Base-by-base conservation (phyloP, 2,329 filamentous ascomycete genomes). In the Xylariaceae sp. region DNA sequence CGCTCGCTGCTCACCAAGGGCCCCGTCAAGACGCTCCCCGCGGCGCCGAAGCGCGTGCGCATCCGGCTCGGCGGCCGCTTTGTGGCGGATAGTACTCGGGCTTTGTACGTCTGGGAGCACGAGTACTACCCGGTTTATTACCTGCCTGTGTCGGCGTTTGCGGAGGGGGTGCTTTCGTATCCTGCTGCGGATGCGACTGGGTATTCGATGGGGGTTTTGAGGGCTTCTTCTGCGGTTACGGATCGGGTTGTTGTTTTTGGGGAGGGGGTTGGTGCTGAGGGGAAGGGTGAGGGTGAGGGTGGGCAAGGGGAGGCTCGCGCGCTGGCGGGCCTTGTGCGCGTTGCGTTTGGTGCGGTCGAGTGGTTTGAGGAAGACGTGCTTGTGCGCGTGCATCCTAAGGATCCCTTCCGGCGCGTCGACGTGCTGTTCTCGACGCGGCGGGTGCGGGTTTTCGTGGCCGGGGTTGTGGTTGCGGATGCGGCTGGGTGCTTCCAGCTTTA, bases 401-500 rank as follows among this genome's bases (percentile, higher is more conserved):
- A 87, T 50, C 85, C 84, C 0, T 86, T 80, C 70, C 85, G 84
- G 60, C 77, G 85, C 12, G 72, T 88, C 55, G 84, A 87, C 52
- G 77, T 83, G 22, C 67, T 87, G 5, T 71, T 72, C 1, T 85
- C 82, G 0, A 71, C 74, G 1, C 78, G 84, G 0, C 67, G 68
- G 1, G 66, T 87, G 32, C 72, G 76, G 10, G 72, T 87, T 36
- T 46, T 54, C 16, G 47, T 63, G 13, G 13, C 13, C 3, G 61
- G 56, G 3, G 15, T 80, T 8, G 44, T 51, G 7, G 80, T 80
- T 2, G 65, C 64, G 2, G 70, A 71, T 0, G 67, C 86, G 1
- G 77, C 75, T 15, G 71, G 76, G 0, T 59, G 64, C 1, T 74
- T 81, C 46, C 81, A 86, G 62, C 67, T 88, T 0, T 73, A 80